phyloP scores from a whole-genome alignment of 2,329 filamentous ascomycete species.

The Aureobasidium lini region DNA sequence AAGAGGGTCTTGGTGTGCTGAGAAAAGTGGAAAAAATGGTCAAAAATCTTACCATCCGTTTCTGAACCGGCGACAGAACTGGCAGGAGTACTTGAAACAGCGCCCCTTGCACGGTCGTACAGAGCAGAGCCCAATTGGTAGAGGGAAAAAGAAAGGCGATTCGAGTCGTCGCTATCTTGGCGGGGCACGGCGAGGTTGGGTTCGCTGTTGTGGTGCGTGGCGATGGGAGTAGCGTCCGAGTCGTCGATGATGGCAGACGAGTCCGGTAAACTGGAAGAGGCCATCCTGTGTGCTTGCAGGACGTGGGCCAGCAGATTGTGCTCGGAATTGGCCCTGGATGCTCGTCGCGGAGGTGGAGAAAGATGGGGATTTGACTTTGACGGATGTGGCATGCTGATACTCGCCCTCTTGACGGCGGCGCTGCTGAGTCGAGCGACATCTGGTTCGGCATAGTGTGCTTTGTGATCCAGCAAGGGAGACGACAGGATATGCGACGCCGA shows the following conservation, averaged over 20 bases:
- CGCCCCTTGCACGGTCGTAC: slow-evolving; percentile 45
- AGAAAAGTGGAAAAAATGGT: background rate
- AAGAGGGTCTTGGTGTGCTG: background rate
- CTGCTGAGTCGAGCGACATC: slow-evolving; percentile 42
- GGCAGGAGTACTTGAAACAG: slow-evolving; percentile 34
- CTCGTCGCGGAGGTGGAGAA: slow-evolving; percentile 15
- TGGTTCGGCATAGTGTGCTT: slow-evolving; percentile 53
- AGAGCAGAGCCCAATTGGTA: slow-evolving; percentile 60
- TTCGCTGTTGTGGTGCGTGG: slow-evolving; percentile 45
- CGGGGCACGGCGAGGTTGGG: slow-evolving; percentile 15
- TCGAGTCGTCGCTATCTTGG: slow-evolving; percentile 39
- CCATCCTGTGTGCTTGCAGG: slow-evolving; percentile 29
- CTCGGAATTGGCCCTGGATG: background rate
- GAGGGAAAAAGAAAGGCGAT: slow-evolving; percentile 64
- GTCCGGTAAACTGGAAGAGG: slow-evolving; percentile 18
- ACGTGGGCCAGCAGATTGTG: slow-evolving; percentile 21
- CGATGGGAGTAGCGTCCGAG: slow-evolving; percentile 25
- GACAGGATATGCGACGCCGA: slow-evolving; percentile 38
- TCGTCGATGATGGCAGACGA: slow-evolving; percentile 42
- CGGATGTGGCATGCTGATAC: slow-evolving; percentile 57
- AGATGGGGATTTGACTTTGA: slow-evolving; percentile 18
- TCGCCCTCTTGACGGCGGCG: slow-evolving; percentile 52
- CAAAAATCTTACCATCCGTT: slow-evolving; percentile 30
- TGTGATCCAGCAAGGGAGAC: slow-evolving; percentile 34
- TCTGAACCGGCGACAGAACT: slow-evolving; percentile 41